Evolutionary conservation across 345 rosid species (phyloP).

Genomic region (Clausena lansium): DNA sequence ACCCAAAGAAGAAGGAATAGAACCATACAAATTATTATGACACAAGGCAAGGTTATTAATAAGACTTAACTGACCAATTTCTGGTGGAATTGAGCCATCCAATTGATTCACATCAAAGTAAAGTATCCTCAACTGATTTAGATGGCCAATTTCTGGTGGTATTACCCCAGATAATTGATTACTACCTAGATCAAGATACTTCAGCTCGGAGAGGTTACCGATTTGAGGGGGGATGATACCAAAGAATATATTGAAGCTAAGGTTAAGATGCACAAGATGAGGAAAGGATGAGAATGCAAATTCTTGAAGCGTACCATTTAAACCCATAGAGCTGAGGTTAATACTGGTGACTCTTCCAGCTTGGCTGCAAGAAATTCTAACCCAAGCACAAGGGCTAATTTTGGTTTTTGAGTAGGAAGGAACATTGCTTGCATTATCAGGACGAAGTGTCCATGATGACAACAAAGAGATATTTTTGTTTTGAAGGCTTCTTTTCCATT

Average conservation of each 20-base stretch:
- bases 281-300: slow-evolving; percentile 26
- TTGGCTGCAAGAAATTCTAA: slow-evolving; percentile 19
- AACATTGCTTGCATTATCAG: too few species aligned
- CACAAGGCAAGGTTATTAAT: too few species aligned
- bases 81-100: too few species aligned
- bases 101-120: too few species aligned
- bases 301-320: slow-evolving; percentile 24
- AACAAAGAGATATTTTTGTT: too few species aligned
- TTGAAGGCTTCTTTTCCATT: too few species aligned
- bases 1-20: too few species aligned
- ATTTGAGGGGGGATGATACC: not conserved
- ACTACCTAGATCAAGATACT: slow-evolving; percentile 17
- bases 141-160: slow-evolving; percentile 22
- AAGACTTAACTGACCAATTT: too few species aligned
- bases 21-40: too few species aligned
- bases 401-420: too few species aligned
- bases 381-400: slow-evolving; percentile 9
- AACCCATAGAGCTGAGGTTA: slow-evolving; percentile 20
- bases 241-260: slow-evolving; percentile 20
- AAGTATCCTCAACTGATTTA: not conserved
- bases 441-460: too few species aligned
- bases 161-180: slow-evolving; percentile 15
- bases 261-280: slow-evolving; percentile 21
- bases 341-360: slow-evolving; percentile 2
- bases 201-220: slow-evolving; percentile 19